These are phyloP conservation scores for Fusarium albidum DNA, from an alignment of 2,329 filamentous ascomycete genomes.

Conservation along the genomic window DNA sequence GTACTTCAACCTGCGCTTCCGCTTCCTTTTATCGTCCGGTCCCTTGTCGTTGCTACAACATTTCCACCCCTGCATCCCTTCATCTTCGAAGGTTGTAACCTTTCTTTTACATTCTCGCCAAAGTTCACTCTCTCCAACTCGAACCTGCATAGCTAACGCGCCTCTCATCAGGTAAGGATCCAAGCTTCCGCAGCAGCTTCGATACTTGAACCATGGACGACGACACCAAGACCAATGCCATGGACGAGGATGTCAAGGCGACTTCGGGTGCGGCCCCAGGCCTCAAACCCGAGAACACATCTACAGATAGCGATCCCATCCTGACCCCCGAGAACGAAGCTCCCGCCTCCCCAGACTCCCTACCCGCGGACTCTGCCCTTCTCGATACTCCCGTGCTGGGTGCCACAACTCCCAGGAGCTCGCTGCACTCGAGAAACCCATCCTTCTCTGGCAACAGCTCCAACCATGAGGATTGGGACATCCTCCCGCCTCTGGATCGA, in stretches of 20 bases:
- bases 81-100: conserved; percentile 2
- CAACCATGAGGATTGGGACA: conserved; percentile 90
- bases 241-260: conserved; percentile 41
- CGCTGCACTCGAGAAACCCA: conserved; percentile 74
- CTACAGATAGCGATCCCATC: conserved; percentile 48
- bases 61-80: background rate
- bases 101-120: background rate
- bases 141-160: background rate
- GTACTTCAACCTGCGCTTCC: conserved; percentile 2
- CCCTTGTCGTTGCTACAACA: background rate
- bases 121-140: background rate
- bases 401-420: conserved; percentile 56
- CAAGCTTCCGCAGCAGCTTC: background rate
- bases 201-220: conserved; percentile 8
- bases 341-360: conserved; percentile 51
- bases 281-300: conserved; percentile 37
- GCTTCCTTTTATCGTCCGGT: conserved; percentile 14
- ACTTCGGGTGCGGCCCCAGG: conserved; percentile 23
- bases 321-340: conserved; percentile 51
- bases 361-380: conserved; percentile 53
- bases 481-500: conserved; percentile 86
- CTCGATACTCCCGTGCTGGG: conserved; percentile 61
- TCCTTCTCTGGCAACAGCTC: conserved; percentile 86
- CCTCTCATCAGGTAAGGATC: background rate
- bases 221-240: conserved; percentile 1